phyloP scores from a whole-genome alignment of 2,329 filamentous ascomycete species.

The Paramyrothecium sp. region DNA sequence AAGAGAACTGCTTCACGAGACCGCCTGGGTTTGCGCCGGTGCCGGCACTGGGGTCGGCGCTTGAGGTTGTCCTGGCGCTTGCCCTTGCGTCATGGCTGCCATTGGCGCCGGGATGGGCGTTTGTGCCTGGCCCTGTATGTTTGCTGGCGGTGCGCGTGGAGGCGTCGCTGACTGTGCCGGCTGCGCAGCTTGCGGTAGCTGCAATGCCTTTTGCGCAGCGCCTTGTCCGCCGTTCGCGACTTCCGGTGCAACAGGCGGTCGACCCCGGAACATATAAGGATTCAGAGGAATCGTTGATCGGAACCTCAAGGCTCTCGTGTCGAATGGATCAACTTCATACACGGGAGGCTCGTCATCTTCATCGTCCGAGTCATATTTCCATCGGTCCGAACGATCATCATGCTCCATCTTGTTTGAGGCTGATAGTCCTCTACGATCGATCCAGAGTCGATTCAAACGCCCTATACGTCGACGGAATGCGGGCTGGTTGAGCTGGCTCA shows the following conservation, averaged over 20 bases:
- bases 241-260: slow-evolving; percentile 30
- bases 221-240: slow-evolving; percentile 17
- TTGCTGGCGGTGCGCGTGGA: not conserved
- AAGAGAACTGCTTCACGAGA: slow-evolving; percentile 8
- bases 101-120: slow-evolving; percentile 17
- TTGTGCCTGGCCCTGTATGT: slow-evolving; percentile 1
- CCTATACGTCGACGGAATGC: slow-evolving; percentile 83
- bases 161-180: not conserved
- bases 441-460: slow-evolving; percentile 79
- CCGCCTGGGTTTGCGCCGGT: slow-evolving; percentile 21
- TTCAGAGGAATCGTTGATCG: slow-evolving; percentile 56
- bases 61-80: slow-evolving; percentile 1
- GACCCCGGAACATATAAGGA: slow-evolving; percentile 36
- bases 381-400: slow-evolving; percentile 60
- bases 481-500: slow-evolving; percentile 41
- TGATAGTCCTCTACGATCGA: slow-evolving; percentile 74
- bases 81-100: slow-evolving; percentile 8
- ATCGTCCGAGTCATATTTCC: slow-evolving; percentile 86
- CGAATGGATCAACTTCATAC: slow-evolving; percentile 74
- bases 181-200: not conserved
- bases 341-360: slow-evolving; percentile 76
- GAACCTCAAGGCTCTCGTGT: slow-evolving; percentile 58
- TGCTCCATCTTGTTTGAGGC: slow-evolving; percentile 45
- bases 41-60: slow-evolving; percentile 12
- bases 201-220: not conserved